Conservation (phyloP, 1,284 basidiomycete species). For the Cystobasidium slooffiae region DNA sequence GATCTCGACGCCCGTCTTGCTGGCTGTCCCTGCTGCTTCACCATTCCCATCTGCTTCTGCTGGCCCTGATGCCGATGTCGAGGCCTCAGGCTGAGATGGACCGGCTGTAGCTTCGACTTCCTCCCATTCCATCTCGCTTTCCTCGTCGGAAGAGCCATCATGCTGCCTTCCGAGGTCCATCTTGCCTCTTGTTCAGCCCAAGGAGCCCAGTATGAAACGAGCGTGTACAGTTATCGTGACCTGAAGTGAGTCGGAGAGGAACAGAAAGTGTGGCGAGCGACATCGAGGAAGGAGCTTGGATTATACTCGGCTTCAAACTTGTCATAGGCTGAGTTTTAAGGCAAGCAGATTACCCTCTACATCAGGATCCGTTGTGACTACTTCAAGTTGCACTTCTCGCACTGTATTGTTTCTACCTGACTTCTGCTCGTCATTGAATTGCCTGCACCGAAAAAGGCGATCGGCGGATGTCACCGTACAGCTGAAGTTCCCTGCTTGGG, state of each 20-base stretch:
- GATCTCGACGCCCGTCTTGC: slow-evolving; percentile 57
- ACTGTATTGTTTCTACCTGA: too few relatives aligned
- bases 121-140: slow-evolving; percentile 68
- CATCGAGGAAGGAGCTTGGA: neutral
- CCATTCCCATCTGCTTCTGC: slow-evolving; percentile 12
- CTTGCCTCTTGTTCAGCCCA: neutral
- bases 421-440: too few relatives aligned
- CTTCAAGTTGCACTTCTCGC: too few relatives aligned
- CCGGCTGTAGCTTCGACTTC: slow-evolving; percentile 62
- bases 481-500: too few relatives aligned
- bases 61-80: slow-evolving; percentile 13
- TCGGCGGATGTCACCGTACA: too few relatives aligned
- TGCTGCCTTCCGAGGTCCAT: slow-evolving; percentile 31
- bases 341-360: too few relatives aligned
- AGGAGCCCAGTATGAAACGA: neutral
- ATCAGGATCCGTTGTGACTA: too few relatives aligned
- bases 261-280: neutral
- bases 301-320: neutral
- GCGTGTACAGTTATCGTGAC: neutral
- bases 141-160: slow-evolving; percentile 50
- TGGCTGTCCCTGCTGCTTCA: slow-evolving; percentile 19
- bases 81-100: slow-evolving; percentile 22
- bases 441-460: too few relatives aligned
- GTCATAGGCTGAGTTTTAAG: neutral
- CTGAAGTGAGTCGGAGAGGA: slow-evolving; percentile 4